Conservation (phyloP, 1,284 basidiomycete genomes). For the Athelia psychrophila region DNA sequence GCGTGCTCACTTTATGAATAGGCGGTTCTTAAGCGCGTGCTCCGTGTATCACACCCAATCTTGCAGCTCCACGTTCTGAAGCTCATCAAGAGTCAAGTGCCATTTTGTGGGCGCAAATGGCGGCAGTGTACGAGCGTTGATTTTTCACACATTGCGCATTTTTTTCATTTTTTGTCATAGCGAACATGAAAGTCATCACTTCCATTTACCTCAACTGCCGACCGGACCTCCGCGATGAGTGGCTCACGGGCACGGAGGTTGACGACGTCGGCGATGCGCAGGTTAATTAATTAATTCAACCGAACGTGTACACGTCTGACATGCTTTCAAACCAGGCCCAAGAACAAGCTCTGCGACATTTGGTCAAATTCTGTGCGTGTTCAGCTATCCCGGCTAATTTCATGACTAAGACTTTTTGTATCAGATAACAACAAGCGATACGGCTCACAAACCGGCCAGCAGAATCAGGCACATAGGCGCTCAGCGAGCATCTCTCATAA, state of each 20-base stretch:
- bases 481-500: conserved; percentile 79
- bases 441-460: conserved; percentile 58
- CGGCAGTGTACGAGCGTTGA: conserved; percentile 73
- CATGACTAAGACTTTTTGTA: conserved; percentile 4
- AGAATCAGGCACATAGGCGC: conserved; percentile 60
- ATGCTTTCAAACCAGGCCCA: conserved; percentile 65
- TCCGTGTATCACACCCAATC: conserved; percentile 92
- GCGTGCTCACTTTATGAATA: conserved; percentile 27
- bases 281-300: conserved; percentile 35
- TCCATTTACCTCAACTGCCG: conserved; percentile 97
- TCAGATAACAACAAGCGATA: conserved; percentile 80
- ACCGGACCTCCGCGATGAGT: conserved; percentile 96
- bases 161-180: conserved; percentile 37
- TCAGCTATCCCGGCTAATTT: conserved; percentile 5
- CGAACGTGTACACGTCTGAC: background rate
- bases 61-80: conserved; percentile 97
- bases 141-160: conserved; percentile 1
- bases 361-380: conserved; percentile 87
- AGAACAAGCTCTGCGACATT: conserved; percentile 91
- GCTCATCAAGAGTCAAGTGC: conserved; percentile 98
- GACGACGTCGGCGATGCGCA: conserved; percentile 87
- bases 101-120: conserved; percentile 98
- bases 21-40: conserved; percentile 93
- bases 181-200: conserved; percentile 99
- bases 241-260: conserved; percentile 92